phyloP scores from a whole-genome alignment of 140 eudicot genomes.

The Flaveria floridana region DNA sequence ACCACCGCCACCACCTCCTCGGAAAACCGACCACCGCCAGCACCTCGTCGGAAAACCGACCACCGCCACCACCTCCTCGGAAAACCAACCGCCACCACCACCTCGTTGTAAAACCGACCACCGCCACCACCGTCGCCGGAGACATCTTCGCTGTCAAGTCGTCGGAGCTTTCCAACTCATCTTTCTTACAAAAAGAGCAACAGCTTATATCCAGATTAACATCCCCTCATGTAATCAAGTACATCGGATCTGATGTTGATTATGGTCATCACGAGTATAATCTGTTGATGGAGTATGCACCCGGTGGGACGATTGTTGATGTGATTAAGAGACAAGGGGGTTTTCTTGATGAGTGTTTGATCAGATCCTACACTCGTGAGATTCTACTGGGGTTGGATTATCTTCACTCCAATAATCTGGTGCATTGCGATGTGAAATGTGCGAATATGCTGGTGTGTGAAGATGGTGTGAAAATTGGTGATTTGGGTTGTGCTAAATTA shows the following conservation, averaged over 20 bases:
- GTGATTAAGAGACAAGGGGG: constrained; percentile 29
- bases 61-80: no score
- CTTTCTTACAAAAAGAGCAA: constrained; percentile 37
- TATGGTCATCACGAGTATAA: constrained; percentile 26
- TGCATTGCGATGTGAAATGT: constrained; percentile 59
- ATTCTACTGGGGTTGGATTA: constrained; percentile 45
- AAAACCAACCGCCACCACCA: no score
- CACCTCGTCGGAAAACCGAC: no score
- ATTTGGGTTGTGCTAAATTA: no score
- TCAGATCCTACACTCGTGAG: constrained; percentile 34
- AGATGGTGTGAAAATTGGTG: no score
- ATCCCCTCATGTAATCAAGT: constrained; percentile 31
- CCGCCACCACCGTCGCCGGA: constrained; percentile 38
- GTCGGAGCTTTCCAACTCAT: constrained; percentile 28
- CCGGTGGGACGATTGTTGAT: constrained; percentile 31
- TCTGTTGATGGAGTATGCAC: constrained; percentile 43
- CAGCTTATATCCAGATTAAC: constrained; percentile 21
- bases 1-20: no score
- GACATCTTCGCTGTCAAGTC: constrained; percentile 43
- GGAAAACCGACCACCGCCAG: no score
- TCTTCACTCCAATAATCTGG: constrained; percentile 46
- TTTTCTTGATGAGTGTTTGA: constrained; percentile 32
- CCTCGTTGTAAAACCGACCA: no score
- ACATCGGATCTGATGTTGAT: constrained; percentile 36
- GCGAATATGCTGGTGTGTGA: no score